A percentile compares a stretch with the other conserved stretches of the same genome.
Conservation (phyloP, 148 eudicot genomes). For the Rhododendron williamsianum region DNA sequence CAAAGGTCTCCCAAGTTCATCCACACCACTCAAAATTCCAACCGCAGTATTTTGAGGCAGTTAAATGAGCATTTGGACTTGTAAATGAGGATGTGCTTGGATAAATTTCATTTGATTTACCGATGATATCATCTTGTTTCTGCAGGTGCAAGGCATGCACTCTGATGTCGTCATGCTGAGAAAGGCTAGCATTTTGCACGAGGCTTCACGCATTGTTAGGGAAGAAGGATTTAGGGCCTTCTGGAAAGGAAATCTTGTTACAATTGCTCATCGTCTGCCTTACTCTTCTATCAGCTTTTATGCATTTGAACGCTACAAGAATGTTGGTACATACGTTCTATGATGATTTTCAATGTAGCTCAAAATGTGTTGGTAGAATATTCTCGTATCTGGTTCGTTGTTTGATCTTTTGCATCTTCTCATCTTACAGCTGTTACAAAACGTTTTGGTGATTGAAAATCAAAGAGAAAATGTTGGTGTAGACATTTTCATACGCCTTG, state of each 20-base stretch:
- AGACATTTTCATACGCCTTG: conserved; percentile 55
- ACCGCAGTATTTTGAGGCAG: background rate
- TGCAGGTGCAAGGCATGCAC: conserved; percentile 94
- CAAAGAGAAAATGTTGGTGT: conserved; percentile 37
- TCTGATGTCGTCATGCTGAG: conserved; percentile 55
- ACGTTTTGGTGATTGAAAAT: conserved; percentile 46
- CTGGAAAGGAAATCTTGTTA: conserved; percentile 97
- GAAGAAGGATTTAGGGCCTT: conserved; percentile 93
- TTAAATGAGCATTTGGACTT: background rate
- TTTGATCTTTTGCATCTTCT: conserved; percentile 11
- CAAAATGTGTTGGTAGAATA: background rate
- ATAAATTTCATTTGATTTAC: background rate
- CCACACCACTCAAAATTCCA: background rate
- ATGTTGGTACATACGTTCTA: conserved; percentile 51
- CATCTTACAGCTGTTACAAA: conserved; percentile 52
- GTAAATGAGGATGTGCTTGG: background rate
- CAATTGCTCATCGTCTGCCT: conserved; percentile 91
- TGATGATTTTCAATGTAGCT: conserved; percentile 2
- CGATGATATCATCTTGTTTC: conserved; percentile 9
- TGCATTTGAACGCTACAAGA: conserved; percentile 81
- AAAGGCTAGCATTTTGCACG: conserved; percentile 74
- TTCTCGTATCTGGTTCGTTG: background rate
- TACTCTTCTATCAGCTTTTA: conserved; percentile 89
- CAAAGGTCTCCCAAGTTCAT: background rate
- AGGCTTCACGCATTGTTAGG: conserved; percentile 65